Percentiles rank a stretch among this genome's conserved stretches.
These are phyloP conservation scores for Eucalyptus brandiana DNA, from an alignment of 345 rosid genomes.

Conservation along the genomic window DNA sequence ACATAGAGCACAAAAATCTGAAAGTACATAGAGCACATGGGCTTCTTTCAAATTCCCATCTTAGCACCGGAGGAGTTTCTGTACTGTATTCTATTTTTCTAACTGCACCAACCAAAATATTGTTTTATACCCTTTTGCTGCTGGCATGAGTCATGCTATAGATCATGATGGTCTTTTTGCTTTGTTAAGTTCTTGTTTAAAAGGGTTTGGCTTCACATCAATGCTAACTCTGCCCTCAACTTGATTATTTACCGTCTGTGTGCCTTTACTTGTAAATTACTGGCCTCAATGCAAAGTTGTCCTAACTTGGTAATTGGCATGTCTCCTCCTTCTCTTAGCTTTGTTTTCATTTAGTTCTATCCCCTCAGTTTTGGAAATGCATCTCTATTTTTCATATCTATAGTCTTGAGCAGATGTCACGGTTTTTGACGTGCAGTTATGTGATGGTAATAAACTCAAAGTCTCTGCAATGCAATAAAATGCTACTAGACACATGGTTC, in stretches of 20 bases:
- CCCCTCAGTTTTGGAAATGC: not conserved
- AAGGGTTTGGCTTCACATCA: not conserved
- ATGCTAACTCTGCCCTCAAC: not conserved
- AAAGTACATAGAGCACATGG: not conserved
- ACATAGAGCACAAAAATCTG: not conserved
- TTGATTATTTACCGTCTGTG: not conserved
- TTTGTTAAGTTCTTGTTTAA: not conserved
- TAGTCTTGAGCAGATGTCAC: not conserved
- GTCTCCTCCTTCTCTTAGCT: not conserved
- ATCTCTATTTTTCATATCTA: not conserved
- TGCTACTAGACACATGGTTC: not conserved
- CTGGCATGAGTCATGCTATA: not conserved
- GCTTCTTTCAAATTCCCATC: not conserved
- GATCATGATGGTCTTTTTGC: not conserved
- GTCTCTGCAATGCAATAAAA: not conserved
- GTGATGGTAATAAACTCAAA: not conserved
- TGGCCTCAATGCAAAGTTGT: not conserved
- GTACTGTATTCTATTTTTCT: not conserved
- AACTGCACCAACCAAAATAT: not conserved
- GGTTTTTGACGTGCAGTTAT: not conserved
- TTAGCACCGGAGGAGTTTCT: not conserved
- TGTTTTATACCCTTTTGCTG: not conserved
- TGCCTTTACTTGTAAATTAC: not conserved
- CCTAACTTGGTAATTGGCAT: not conserved
- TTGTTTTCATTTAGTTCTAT: not conserved